A percentile compares a stretch with the other conserved stretches of the same genome.
phyloP scores from a whole-genome alignment of 1,284 basidiomycete species.

The Crucibulum cyathiforme region DNA sequence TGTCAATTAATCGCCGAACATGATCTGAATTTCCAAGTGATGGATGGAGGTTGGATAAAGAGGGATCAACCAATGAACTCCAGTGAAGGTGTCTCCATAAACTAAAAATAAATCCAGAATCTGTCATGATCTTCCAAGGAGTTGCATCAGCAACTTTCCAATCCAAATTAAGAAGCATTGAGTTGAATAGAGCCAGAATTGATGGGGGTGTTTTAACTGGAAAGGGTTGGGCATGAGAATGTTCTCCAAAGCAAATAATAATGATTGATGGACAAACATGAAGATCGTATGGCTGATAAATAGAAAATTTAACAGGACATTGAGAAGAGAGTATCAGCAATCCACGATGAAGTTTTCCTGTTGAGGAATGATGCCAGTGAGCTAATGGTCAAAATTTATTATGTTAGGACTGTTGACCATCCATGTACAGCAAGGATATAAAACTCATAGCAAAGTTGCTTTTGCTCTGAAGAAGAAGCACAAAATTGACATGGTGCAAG shows the following conservation, averaged over 20 bases:
- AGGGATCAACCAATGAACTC: not conserved
- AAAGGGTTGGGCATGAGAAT: conserved; percentile 2
- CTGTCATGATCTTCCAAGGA: not conserved
- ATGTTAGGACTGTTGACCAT: not conserved
- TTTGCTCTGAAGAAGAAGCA: conserved; percentile 1
- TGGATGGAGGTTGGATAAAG: conserved; percentile 25
- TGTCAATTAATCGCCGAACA: conserved; percentile 19
- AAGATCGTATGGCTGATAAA: conserved; percentile 1
- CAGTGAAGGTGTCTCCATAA: not conserved
- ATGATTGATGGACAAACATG: not conserved
- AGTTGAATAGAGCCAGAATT: not conserved
- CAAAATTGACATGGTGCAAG: not conserved
- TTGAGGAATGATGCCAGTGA: not conserved
- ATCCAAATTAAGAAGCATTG: not conserved
- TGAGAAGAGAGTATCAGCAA: not conserved
- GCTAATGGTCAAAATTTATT: not conserved
- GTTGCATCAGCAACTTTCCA: conserved; percentile 7
- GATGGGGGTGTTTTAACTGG: conserved; percentile 3
- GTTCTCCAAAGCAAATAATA: not conserved
- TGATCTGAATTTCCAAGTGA: conserved; percentile 31
- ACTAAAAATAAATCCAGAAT: conserved; percentile 3
- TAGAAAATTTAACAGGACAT: not conserved
- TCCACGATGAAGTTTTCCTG: not conserved
- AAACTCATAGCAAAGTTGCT: not conserved
- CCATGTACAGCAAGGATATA: not conserved